These are phyloP conservation scores for Gnetum montanum DNA, from an alignment of 75 land plant species.

Conservation along the genomic window DNA sequence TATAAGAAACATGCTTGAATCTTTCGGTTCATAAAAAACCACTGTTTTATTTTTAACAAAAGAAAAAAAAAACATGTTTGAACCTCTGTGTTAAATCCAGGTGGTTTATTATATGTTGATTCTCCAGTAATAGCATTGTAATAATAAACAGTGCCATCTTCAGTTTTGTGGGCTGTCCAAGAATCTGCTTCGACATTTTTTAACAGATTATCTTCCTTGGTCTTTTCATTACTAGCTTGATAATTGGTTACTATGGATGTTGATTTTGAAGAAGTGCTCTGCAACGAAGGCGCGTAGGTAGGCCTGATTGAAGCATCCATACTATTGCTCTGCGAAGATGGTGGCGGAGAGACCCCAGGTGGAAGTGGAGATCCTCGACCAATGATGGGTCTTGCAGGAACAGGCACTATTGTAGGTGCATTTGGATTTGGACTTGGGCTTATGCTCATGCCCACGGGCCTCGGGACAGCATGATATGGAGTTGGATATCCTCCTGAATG, in stretches of 20 bases:
- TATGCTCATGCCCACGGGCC: constrained; percentile 15
- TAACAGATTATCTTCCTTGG: constrained; percentile 6
- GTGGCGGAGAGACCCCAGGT: background rate
- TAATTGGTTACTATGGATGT: constrained; percentile 18
- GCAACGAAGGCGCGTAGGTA: background rate
- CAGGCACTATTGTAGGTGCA: constrained; percentile 31
- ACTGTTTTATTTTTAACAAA: background rate
- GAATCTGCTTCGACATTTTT: constrained; percentile 40
- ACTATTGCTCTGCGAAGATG: background rate
- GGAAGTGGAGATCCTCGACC: constrained; percentile 2
- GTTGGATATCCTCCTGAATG: constrained; percentile 18
- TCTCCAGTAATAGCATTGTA: constrained; percentile 84
- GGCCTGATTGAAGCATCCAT: background rate
- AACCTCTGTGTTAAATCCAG: constrained; percentile 75
- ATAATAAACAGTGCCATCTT: constrained; percentile 67
- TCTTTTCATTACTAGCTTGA: constrained; percentile 9
- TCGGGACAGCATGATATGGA: constrained; percentile 20
- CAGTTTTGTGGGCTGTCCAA: constrained; percentile 92
- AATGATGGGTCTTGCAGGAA: constrained; percentile 11
- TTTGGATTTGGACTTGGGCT: constrained; percentile 17
- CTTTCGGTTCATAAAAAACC: background rate
- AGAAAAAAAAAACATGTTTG: background rate
- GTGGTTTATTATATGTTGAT: constrained; percentile 85
- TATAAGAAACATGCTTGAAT: no score
- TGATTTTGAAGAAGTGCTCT: constrained; percentile 6